Base-by-base conservation (phyloP, 805 yeast species). In the Henningerozyma blattae region DNA sequence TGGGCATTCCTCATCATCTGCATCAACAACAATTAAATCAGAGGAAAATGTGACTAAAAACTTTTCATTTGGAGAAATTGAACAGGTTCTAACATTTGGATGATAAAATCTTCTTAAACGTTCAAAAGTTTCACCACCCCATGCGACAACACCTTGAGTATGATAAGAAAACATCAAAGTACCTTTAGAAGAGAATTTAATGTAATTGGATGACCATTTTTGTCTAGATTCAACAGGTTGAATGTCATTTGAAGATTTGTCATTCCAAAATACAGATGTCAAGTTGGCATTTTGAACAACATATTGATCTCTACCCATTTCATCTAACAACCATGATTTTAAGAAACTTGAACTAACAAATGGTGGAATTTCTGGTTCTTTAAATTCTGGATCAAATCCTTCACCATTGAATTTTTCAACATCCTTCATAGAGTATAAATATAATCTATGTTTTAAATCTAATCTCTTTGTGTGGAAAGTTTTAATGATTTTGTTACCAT, bases 151-250 rank as follows among this genome's bases (percentile, higher is more conserved):
- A 68, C 97, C 97, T 61, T 84, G 94, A 33, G 85, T 85, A 61
- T 89, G 96, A 48, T 86, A 69, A 1, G 96, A 78, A 47, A 83
- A 75, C 43, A 89, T 61, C 53, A 75, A 87, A 10, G 89, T 76
- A 59, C 99, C 99, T 61, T 76, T 77, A 53, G 96, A 95, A 32
- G 97, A 85, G 66, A 86, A 89, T 56, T 77, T 77, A 48, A 85
- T 82, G 48, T 78, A 86, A 41, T 84, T 77, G 39, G 85, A 77
- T 37, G 96, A 86, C 82, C 94, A 85, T 45, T 79, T 77, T 43
- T 69, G 67, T 61, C 94, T 75, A 50, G 86, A 79, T 51, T 81
- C 85, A 38, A 79, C 73, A 28, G 68, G 86, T 34, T 71, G 71
- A 58, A 84, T 91, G 26, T 93, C 89, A 40, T 72, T 68, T 36